phyloP scores from a whole-genome alignment of 768 basidiomycete genomes.

The Leccinum ochraceum region DNA sequence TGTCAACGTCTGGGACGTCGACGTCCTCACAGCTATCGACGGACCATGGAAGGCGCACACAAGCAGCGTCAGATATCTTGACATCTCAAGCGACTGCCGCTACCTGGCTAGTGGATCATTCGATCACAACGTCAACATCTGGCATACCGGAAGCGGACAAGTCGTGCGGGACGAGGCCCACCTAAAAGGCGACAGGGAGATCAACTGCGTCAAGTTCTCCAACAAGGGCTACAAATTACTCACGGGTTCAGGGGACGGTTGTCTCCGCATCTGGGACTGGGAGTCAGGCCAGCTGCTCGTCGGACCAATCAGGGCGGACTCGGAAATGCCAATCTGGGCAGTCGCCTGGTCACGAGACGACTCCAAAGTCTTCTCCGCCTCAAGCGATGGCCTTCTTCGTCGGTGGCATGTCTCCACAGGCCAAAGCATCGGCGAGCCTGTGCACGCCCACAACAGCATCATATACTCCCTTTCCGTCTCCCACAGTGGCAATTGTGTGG shows the following conservation, averaged over 20 bases:
- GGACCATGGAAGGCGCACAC: constrained; percentile 27
- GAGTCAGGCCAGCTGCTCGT: constrained; percentile 26
- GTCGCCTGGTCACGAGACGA: constrained; percentile 34
- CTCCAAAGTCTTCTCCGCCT: constrained; percentile 28
- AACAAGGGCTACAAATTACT: constrained; percentile 26
- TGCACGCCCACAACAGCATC: constrained; percentile 25
- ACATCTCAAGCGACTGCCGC: constrained; percentile 30
- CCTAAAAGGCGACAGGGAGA: constrained; percentile 26
- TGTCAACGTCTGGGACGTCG: constrained; percentile 33
- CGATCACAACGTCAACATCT: constrained; percentile 33
- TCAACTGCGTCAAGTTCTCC: constrained; percentile 32
- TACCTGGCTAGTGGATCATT: constrained; percentile 33
- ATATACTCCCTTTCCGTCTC: constrained; percentile 31
- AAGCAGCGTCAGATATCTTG: constrained; percentile 31
- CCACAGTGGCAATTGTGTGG: constrained; percentile 28
- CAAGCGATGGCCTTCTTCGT: constrained; percentile 24
- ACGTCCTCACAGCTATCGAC: constrained; percentile 16
- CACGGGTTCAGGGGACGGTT: constrained; percentile 31
- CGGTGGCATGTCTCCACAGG: constrained; percentile 28
- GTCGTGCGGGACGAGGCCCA: constrained; percentile 24
- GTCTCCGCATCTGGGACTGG: constrained; percentile 33
- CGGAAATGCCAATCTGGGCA: constrained; percentile 29
- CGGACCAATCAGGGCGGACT: constrained; percentile 25
- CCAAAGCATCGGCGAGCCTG: constrained; percentile 22
- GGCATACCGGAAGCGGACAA: constrained; percentile 30